Percentiles rank a stretch among this genome's conserved stretches.
Evolutionary conservation across 768 basidiomycete genomes (phyloP).

Genomic region (Podaxis rugospora): DNA sequence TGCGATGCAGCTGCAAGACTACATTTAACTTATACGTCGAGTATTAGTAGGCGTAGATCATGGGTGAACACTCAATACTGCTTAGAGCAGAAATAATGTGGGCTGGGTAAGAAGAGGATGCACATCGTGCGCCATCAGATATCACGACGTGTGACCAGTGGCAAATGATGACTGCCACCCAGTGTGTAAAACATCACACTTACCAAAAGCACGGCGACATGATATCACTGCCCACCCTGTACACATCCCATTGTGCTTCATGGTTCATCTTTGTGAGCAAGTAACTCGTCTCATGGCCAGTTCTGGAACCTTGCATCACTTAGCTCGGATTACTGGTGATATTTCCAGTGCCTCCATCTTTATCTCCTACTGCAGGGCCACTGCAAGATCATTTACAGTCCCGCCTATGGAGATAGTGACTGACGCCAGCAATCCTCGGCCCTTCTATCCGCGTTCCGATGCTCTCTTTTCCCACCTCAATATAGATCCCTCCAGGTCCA

Average conservation of each 20-base stretch:
- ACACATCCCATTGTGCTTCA: too few relatives aligned
- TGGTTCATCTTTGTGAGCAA: too few relatives aligned
- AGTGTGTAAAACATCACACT: too few relatives aligned
- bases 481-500: not conserved
- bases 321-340: too few relatives aligned
- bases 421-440: not conserved
- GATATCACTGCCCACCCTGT: too few relatives aligned
- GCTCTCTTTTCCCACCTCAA: not conserved
- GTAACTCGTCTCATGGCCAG: not conserved
- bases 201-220: too few relatives aligned
- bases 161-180: too few relatives aligned
- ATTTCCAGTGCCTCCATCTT: not conserved
- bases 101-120: not conserved
- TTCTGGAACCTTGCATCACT: not conserved
- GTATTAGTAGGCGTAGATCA: too few relatives aligned
- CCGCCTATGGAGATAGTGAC: not conserved
- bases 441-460: not conserved
- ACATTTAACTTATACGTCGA: too few relatives aligned
- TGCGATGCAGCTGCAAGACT: too few relatives aligned
- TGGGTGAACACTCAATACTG: not conserved
- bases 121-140: not conserved
- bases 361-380: not conserved
- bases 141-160: not conserved
- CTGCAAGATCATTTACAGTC: not conserved
- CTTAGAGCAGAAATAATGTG: not conserved